Evolutionary conservation across 2,329 filamentous ascomycete genomes (phyloP), one percentile per base, ranked within the genome.

Genomic region (Diaporthe sp.): DNA sequence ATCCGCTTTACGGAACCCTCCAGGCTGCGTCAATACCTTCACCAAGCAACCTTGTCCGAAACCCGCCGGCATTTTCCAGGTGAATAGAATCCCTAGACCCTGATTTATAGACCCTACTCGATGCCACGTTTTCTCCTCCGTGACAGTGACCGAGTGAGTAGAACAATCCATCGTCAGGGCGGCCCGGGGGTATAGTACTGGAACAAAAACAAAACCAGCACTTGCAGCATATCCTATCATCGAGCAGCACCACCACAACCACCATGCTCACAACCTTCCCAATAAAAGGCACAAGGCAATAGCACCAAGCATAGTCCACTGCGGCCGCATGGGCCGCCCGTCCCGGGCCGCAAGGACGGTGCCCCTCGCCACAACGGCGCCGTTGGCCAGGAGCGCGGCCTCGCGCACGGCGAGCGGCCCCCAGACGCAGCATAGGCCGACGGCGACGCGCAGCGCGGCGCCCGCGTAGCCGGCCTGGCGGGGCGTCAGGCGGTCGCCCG

Each of bases 141-240:
- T 31, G 31, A 31, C 31, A 31, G 31, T 31, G 31, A 31, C 1
- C 31, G 31, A 31, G 31, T 31, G 31, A 31, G 31, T 31, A 31
- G 1, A 31, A 31, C 31, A 31, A 31, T 1, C 1, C 1, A 31
- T 31, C 31, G 1, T 31, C 31, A 31, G 31, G 31, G 31, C 31
- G 5, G 31, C 31, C 31, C 4, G 5, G 31, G 31, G 31, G 31
- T 31, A 31, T 31, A 31, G 1, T 31, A 31, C 31, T 6, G 31
- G 31, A 31, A 31, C 1, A 31, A 31, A 4, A 31, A 31, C 1
- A 31, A 5, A 31, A 31, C 31, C 4, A 68, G 31, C 31, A 68
- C 44, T 84, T 53, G 86, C 85, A 0, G 91, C 31, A 91, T 2
- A 92, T 86, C 76, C 89, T 90, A 17, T 81, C 78, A 75, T 93